Percentiles rank a stretch among this genome's conserved stretches.
Conservation (phyloP, 352 stramenopile species). For the Phytophthora constricta region DNA sequence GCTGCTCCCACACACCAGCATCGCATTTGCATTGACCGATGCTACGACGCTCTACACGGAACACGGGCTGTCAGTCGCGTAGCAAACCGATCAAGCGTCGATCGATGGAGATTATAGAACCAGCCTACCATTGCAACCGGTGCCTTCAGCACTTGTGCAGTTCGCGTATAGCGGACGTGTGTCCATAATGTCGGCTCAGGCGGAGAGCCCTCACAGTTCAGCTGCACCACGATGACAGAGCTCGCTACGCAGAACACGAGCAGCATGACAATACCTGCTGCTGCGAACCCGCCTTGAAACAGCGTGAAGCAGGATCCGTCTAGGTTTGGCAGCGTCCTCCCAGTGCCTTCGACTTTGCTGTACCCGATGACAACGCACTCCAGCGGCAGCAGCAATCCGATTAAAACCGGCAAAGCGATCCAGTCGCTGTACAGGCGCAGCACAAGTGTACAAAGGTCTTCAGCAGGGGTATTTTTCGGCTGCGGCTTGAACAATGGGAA, state of each 20-base stretch:
- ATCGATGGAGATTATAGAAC: background rate
- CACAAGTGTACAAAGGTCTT: constrained; percentile 57
- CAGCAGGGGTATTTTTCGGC: constrained; percentile 41
- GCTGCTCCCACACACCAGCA: constrained; percentile 40
- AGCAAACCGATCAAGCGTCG: background rate
- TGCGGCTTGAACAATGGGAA: constrained; percentile 78
- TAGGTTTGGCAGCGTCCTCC: constrained; percentile 27
- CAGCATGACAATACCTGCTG: constrained; percentile 30
- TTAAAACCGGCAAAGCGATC: constrained; percentile 52
- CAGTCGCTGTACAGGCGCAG: constrained; percentile 67
- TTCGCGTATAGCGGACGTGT: constrained; percentile 52
- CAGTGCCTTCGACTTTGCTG: constrained; percentile 16
- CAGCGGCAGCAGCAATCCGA: constrained; percentile 58
- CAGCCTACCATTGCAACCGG: constrained; percentile 57
- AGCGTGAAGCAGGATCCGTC: constrained; percentile 49
- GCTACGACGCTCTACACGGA: constrained; percentile 39
- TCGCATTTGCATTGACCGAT: constrained; percentile 48
- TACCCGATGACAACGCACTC: constrained; percentile 67
- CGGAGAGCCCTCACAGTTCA: constrained; percentile 63
- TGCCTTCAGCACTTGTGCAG: constrained; percentile 44
- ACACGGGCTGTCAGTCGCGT: constrained; percentile 7
- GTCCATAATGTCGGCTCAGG: constrained; percentile 67
- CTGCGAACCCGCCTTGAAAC: constrained; percentile 36
- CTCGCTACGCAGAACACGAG: constrained; percentile 42
- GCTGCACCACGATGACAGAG: constrained; percentile 51